Conservation (phyloP, 768 basidiomycete species). For the Leccinum subgranulosum region DNA sequence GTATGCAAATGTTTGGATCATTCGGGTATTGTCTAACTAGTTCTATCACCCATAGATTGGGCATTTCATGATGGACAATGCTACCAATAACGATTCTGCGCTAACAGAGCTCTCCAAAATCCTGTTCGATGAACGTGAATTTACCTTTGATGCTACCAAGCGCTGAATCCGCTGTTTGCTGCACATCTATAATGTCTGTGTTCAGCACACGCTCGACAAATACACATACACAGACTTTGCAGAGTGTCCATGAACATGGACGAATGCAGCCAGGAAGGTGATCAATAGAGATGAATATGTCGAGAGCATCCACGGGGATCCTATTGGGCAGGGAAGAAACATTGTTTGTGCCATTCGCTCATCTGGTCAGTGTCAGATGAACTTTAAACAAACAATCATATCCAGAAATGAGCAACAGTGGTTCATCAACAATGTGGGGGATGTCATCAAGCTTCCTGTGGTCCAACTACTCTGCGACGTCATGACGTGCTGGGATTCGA, state of each 20-base stretch:
- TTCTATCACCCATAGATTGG: conserved; percentile 4
- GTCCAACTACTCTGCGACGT: neutral
- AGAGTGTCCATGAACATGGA: neutral
- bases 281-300: neutral
- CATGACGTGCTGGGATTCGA: too few relatives aligned
- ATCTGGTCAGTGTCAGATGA: neutral
- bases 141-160: neutral
- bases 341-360: neutral
- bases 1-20: too few relatives aligned
- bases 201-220: neutral
- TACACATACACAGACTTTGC: neutral
- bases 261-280: neutral
- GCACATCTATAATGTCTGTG: conserved; percentile 20
- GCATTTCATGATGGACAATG: conserved; percentile 17
- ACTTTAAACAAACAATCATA: neutral
- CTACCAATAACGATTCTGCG: conserved; percentile 13
- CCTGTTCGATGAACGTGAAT: neutral
- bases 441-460: neutral
- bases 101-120: conserved; percentile 1
- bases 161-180: conserved; percentile 19
- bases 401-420: conserved; percentile 3
- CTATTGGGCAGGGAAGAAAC: neutral
- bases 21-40: too few relatives aligned
- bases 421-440: neutral
- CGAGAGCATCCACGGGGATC: neutral